These are phyloP conservation scores for Lentinula boryana DNA, from an alignment of 768 basidiomycete species.

Conservation along the genomic window DNA sequence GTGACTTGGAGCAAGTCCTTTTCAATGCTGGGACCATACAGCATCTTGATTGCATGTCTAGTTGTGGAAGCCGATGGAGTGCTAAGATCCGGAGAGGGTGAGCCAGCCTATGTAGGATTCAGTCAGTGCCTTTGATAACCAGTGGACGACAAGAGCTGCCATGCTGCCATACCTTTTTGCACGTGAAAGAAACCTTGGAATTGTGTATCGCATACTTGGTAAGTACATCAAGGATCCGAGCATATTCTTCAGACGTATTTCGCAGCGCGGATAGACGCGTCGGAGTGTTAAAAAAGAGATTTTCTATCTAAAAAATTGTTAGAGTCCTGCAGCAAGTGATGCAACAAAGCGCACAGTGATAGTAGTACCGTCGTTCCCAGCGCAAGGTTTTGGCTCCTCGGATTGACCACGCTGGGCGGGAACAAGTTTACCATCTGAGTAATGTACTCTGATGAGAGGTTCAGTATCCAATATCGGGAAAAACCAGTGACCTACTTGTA, in stretches of 20 bases:
- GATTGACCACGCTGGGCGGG: constrained; percentile 66
- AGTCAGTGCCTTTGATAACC: too few species aligned
- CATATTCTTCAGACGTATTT: constrained; percentile 85
- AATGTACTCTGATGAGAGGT: constrained; percentile 55
- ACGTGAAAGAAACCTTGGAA: constrained; percentile 78
- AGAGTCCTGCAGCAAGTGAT: background rate
- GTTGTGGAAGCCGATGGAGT: constrained; percentile 67
- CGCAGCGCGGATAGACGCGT: constrained; percentile 81
- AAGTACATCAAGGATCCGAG: constrained; percentile 84
- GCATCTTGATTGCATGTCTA: constrained; percentile 63
- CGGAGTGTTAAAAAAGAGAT: constrained; percentile 92
- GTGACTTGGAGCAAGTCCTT: constrained; percentile 61
- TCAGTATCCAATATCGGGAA: background rate
- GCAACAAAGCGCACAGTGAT: constrained; percentile 50
- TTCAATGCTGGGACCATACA: constrained; percentile 78
- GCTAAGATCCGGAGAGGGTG: constrained; percentile 71
- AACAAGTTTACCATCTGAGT: constrained; percentile 70
- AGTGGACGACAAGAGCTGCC: background rate
- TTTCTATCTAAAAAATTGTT: constrained; percentile 64
- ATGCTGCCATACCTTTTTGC: constrained; percentile 68
- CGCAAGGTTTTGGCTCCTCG: constrained; percentile 80
- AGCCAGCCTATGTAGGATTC: constrained; percentile 48
- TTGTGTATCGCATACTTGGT: constrained; percentile 95
- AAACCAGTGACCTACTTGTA: constrained; percentile 73
- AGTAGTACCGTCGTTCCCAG: constrained; percentile 92